These are phyloP conservation scores for Yamadazyma dendronema DNA, from an alignment of 1,139 yeast genomes.

Conservation along the genomic window DNA sequence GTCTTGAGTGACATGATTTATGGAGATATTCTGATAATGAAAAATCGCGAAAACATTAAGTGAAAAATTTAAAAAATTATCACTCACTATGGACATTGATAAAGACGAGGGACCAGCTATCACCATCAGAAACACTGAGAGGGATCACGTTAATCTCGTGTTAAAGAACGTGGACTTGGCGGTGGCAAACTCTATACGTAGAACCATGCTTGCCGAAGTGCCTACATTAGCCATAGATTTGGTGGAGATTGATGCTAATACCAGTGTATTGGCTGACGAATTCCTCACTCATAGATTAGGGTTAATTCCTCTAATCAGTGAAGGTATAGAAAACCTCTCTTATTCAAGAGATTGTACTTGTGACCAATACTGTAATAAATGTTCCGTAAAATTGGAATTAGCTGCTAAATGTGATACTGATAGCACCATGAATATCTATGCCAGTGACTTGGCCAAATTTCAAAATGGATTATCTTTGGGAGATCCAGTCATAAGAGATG, in stretches of 20 bases:
- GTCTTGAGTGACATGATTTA: slow-evolving; percentile 3
- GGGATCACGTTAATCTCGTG: slow-evolving; percentile 87
- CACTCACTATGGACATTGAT: slow-evolving; percentile 35
- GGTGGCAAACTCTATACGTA: slow-evolving; percentile 86
- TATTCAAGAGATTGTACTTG: slow-evolving; percentile 96
- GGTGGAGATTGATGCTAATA: slow-evolving; percentile 90
- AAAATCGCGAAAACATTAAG: neutral
- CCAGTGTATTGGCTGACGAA: slow-evolving; percentile 95
- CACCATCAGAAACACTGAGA: slow-evolving; percentile 81
- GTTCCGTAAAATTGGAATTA: slow-evolving; percentile 83
- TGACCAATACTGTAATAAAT: slow-evolving; percentile 93
- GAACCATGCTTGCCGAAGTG: slow-evolving; percentile 93
- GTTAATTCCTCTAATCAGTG: slow-evolving; percentile 80
- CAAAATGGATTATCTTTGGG: slow-evolving; percentile 59
- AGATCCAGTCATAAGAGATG: slow-evolving; percentile 79
- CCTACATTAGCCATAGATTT: slow-evolving; percentile 95
- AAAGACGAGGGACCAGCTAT: slow-evolving; percentile 63
- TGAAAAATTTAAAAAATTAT: slow-evolving; percentile 1
- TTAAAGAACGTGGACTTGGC: slow-evolving; percentile 85
- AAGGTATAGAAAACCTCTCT: slow-evolving; percentile 73
- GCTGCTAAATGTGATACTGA: slow-evolving; percentile 89
- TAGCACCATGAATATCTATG: slow-evolving; percentile 84
- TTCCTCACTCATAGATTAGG: slow-evolving; percentile 93
- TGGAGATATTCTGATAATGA: neutral
- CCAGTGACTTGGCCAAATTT: slow-evolving; percentile 71